A percentile compares a stretch with the other conserved stretches of the same genome.
Evolutionary conservation across 139 green algal species (phyloP).

Genomic region (Chlamydomonas applanata): DNA sequence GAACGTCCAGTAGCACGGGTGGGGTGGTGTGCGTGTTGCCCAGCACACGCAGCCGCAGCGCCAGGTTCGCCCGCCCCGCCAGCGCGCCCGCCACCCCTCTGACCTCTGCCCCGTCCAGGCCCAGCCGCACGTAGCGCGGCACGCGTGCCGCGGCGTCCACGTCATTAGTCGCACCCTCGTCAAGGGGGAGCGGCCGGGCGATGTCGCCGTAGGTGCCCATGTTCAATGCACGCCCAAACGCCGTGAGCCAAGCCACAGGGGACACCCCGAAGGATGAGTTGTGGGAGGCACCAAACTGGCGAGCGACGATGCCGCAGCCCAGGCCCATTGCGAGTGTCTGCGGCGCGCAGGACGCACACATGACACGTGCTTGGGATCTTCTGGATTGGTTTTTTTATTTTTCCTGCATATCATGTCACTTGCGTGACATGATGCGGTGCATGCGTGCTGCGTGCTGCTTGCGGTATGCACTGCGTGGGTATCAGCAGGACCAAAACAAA

Average conservation of each 20-base stretch:
- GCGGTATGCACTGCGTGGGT: no score
- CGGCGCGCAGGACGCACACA: background rate
- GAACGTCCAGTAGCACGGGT: constrained; percentile 9
- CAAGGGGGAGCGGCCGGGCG: no score
- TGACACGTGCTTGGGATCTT: background rate
- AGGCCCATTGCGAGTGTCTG: constrained; percentile 35
- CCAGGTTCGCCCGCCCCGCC: constrained; percentile 13
- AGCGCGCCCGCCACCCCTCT: no score
- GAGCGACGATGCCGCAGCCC: constrained; percentile 23
- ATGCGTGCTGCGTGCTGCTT: no score
- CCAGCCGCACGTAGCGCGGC: no score
- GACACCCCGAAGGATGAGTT: constrained; percentile 34
- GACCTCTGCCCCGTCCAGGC: no score
- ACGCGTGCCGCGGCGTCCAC: no score
- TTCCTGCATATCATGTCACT: no score
- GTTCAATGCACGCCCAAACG: constrained; percentile 46
- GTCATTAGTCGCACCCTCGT: no score
- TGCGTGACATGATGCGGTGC: no score
- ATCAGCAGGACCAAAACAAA: no score
- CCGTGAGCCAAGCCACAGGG: constrained; percentile 40
- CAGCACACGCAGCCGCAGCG: background rate
- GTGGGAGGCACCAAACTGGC: constrained; percentile 25
- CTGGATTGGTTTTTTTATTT: no score
- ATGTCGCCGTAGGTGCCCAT: background rate
- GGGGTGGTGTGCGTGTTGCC: constrained; percentile 13